phyloP scores from a whole-genome alignment of 2,329 filamentous ascomycete species.

The Diplodia seriata region DNA sequence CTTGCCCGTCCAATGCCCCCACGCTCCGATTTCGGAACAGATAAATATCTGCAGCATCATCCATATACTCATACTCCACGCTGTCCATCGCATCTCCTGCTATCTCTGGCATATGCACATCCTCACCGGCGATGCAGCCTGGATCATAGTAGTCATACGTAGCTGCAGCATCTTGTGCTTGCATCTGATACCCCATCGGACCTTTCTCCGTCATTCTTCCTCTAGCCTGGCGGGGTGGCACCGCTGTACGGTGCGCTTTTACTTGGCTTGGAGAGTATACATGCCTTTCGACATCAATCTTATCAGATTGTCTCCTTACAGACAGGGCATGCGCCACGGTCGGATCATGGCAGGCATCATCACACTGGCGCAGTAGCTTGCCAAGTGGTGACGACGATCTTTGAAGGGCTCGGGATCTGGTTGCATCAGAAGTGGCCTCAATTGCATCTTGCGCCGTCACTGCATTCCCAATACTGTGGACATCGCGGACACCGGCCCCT shows the following conservation, averaged over 20 bases:
- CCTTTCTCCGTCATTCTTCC: not conserved
- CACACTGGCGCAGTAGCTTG: slow-evolving; percentile 40
- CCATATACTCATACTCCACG: not conserved
- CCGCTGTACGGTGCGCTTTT: not conserved
- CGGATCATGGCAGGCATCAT: slow-evolving; percentile 33
- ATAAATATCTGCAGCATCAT: slow-evolving; percentile 7
- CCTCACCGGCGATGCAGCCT: not conserved
- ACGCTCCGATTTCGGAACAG: not conserved
- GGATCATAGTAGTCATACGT: not conserved
- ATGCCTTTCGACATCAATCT: slow-evolving; percentile 2
- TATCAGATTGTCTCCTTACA: not conserved
- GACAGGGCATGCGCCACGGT: not conserved
- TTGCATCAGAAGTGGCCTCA: slow-evolving; percentile 18
- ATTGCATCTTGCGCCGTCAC: slow-evolving; percentile 21
- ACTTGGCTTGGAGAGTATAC: slow-evolving; percentile 6
- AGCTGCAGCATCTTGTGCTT: not conserved
- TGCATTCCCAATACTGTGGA: slow-evolving; percentile 7
- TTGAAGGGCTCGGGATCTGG: not conserved
- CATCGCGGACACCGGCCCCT: not conserved
- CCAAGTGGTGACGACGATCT: slow-evolving; percentile 39
- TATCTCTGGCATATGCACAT: not conserved
- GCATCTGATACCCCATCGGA: slow-evolving; percentile 15
- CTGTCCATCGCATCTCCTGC: not conserved
- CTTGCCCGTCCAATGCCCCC: not conserved
- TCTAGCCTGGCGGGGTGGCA: slow-evolving; percentile 3